Conservation (phyloP, 2,329 filamentous ascomycete species). For the Aspergillus novoparasiticus region DNA sequence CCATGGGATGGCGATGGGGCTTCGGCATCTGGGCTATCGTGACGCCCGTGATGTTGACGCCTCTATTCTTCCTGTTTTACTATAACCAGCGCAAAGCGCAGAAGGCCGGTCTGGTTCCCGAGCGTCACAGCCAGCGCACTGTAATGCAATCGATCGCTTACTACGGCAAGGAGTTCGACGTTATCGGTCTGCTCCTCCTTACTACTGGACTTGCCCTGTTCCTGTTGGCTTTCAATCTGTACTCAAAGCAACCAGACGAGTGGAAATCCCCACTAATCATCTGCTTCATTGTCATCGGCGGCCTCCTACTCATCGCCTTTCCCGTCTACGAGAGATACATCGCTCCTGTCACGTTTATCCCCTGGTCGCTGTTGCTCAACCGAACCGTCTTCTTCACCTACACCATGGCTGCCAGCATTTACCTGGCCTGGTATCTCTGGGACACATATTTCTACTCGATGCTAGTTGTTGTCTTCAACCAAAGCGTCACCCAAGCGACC, state of each 20-base stretch:
- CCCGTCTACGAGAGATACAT: constrained; percentile 33
- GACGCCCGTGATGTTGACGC: constrained; percentile 57
- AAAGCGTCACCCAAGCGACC: constrained; percentile 45
- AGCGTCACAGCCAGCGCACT: constrained; percentile 49
- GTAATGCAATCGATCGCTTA: constrained; percentile 50
- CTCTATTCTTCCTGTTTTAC: constrained; percentile 57
- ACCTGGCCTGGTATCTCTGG: constrained; percentile 58
- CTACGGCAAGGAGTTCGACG: constrained; percentile 66
- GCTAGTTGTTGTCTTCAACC: constrained; percentile 55
- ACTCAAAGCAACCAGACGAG: constrained; percentile 25
- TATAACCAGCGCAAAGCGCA: constrained; percentile 61
- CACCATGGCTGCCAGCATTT: constrained; percentile 51
- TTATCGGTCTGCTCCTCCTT: constrained; percentile 61
- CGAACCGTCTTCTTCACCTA: constrained; percentile 57
- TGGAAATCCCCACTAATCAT: constrained; percentile 10
- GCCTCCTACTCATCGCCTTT: constrained; percentile 55
- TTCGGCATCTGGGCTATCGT: constrained; percentile 64
- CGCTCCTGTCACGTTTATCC: constrained; percentile 58
- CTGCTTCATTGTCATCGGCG: constrained; percentile 48
- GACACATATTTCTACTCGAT: constrained; percentile 58
- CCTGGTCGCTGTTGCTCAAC: constrained; percentile 53
- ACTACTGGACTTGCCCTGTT: constrained; percentile 54
- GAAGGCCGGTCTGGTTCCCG: constrained; percentile 53
- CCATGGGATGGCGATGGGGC: constrained; percentile 63
- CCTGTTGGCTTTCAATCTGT: constrained; percentile 65